Evolutionary conservation across 108 stramenopile species (phyloP), one percentile per base, ranked within the genome.

Genomic region (Nitzschia sp.): DNA sequence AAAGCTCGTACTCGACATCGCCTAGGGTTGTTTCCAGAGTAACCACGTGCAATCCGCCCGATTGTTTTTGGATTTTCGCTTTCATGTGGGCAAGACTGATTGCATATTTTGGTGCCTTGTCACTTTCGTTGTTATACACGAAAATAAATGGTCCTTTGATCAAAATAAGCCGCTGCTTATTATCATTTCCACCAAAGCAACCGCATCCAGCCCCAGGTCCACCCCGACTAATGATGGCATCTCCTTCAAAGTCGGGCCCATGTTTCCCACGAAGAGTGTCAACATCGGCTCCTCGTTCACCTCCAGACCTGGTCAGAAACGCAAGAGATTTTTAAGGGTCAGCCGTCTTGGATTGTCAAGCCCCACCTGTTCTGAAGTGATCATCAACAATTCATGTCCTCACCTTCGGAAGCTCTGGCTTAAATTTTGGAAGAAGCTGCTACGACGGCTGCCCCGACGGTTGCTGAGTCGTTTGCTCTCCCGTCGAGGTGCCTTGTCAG

Each of bases 121-220:
- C 65, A 1, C 70, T 66, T 46, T 88, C 89, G 29, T 78, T 74
- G 0, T 57, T 56, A 68, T 75, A 94, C 0, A 94, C 88, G 65
- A 94, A 94, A 66, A 85, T 84, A 46, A 88, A 88, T 25, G 83
- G 84, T 38, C 93, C 93, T 75, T 94, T 94, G 74, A 94, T 81
- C 27, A 94, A 71, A 6, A 94, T 32, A 34, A 79, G 79, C 28
- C 74, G 68, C 26, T 86, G 85, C 30, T 73, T 76, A 19, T 24
- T 46, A 9, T 65, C 68, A n/a, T 67, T 59, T 26, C 72, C 80
- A 23, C 77, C 78, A 23, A 70, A 76, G 57, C 76, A 79, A 48
- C 72, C 80, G 49, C 76, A 81, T 23, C 70, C 81, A 64, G 69
- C 67, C 17, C 36, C 49, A 28, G 27, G 26, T 21, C 48, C 70